Conservation (phyloP, 495 filamentous ascomycete genomes). For the Pyronema domesticum region DNA sequence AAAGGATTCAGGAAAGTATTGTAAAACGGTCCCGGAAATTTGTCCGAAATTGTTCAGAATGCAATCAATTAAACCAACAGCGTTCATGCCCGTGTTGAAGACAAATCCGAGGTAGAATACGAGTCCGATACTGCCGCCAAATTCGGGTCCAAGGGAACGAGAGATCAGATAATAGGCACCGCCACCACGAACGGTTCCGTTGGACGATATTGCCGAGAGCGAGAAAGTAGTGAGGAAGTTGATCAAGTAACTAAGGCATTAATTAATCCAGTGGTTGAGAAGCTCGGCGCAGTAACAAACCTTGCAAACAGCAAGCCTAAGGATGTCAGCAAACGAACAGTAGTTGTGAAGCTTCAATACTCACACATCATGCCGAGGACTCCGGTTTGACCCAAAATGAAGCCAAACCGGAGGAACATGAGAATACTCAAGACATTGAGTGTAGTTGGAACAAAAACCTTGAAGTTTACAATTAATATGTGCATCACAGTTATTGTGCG, state of each 20-base stretch:
- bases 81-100: constrained; percentile 77
- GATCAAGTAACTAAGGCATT: constrained; percentile 37
- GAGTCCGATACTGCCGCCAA: constrained; percentile 80
- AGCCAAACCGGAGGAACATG: constrained; percentile 44
- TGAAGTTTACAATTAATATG: not conserved
- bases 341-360: not conserved
- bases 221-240: constrained; percentile 73
- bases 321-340: not conserved
- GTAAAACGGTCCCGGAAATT: constrained; percentile 37
- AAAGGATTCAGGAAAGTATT: constrained; percentile 48
- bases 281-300: not conserved
- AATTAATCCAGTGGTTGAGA: not conserved
- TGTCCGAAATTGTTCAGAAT: constrained; percentile 58
- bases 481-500: not conserved
- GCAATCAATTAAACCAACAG: constrained; percentile 73
- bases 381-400: constrained; percentile 46
- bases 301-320: not conserved
- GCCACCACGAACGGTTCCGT: constrained; percentile 74
- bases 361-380: constrained; percentile 64
- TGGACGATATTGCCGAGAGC: constrained; percentile 74
- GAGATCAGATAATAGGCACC: constrained; percentile 85
- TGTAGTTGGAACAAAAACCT: constrained; percentile 68
- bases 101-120: constrained; percentile 74
- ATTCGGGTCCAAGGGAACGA: constrained; percentile 69
- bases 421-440: constrained; percentile 79